Conservation (phyloP, 257 asterid species). For the Eucommia ulmoides region DNA sequence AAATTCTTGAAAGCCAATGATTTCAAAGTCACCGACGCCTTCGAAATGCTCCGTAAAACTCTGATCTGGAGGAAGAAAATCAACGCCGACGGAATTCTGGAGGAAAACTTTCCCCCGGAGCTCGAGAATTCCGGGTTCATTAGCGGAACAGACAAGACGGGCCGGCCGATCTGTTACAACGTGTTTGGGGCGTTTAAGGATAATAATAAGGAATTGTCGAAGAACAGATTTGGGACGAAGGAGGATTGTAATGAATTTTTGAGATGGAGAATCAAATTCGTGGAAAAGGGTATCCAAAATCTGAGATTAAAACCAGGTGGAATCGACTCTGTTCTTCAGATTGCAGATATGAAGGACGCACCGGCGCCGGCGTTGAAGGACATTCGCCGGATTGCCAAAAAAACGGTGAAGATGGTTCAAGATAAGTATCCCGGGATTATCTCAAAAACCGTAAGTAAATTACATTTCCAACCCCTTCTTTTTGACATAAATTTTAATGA, state of each 20-base stretch:
- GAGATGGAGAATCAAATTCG: constrained; percentile 54
- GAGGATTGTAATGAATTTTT: constrained; percentile 28
- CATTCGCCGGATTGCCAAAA: constrained; percentile 33
- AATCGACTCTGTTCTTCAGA: constrained; percentile 40
- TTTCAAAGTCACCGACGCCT: constrained; percentile 49
- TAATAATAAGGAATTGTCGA: constrained; percentile 24
- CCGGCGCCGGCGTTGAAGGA: constrained; percentile 35
- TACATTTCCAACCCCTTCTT: no score
- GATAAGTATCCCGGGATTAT: constrained; percentile 66
- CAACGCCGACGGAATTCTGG: constrained; percentile 18
- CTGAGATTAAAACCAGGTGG: constrained; percentile 57
- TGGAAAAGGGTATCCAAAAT: constrained; percentile 46
- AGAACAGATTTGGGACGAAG: constrained; percentile 13
- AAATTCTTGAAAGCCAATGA: constrained; percentile 54
- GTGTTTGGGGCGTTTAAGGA: constrained; percentile 23
- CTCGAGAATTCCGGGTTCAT: constrained; percentile 31
- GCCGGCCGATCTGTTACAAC: constrained; percentile 52
- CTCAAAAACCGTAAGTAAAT: constrained; percentile 42
- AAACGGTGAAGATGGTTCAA: constrained; percentile 33
- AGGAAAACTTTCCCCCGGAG: constrained; percentile 19
- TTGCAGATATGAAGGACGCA: constrained; percentile 45
- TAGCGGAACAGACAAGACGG: constrained; percentile 50
- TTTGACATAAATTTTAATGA: no score
- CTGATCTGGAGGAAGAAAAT: constrained; percentile 54
- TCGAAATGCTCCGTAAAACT: constrained; percentile 33